Percentiles rank a stretch among this genome's conserved stretches.
Evolutionary conservation across 352 stramenopile species (phyloP).

Genomic region (Pythium plurisporium): DNA sequence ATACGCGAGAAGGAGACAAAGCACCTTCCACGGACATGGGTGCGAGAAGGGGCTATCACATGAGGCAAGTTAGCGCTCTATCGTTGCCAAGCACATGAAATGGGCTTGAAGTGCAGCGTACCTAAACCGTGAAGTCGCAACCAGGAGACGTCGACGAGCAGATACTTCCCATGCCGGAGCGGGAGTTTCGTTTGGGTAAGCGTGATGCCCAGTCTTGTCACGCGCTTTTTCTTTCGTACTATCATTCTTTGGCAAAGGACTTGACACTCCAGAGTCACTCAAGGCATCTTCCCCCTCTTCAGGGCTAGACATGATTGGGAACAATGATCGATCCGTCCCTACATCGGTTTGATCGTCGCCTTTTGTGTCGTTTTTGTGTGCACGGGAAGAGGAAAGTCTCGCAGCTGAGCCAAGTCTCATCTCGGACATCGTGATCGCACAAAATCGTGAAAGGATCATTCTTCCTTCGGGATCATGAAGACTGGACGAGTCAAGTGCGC

Average conservation of each 20-base stretch:
- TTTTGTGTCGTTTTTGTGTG: neutral
- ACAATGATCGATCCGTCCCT: neutral
- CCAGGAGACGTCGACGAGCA: constrained; percentile 53
- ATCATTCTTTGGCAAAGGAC: neutral
- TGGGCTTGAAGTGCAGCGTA: no score
- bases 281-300: constrained; percentile 1
- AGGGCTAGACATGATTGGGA: neutral
- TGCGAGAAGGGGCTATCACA: constrained; percentile 61
- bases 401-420: neutral
- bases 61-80: no score
- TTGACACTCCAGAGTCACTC: constrained; percentile 8
- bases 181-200: constrained; percentile 61
- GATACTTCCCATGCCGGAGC: constrained; percentile 53
- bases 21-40: constrained; percentile 64
- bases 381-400: neutral
- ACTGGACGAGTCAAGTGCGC: constrained; percentile 32
- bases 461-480: constrained; percentile 48
- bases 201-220: constrained; percentile 39
- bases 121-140: constrained; percentile 72
- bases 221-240: neutral
- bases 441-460: constrained; percentile 63
- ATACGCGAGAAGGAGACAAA: constrained; percentile 65
- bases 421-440: constrained; percentile 49
- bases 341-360: neutral
- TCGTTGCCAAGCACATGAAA: no score